These are phyloP conservation scores for Trifolium subterraneum DNA, from an alignment of 306 rosid genomes.

Conservation along the genomic window DNA sequence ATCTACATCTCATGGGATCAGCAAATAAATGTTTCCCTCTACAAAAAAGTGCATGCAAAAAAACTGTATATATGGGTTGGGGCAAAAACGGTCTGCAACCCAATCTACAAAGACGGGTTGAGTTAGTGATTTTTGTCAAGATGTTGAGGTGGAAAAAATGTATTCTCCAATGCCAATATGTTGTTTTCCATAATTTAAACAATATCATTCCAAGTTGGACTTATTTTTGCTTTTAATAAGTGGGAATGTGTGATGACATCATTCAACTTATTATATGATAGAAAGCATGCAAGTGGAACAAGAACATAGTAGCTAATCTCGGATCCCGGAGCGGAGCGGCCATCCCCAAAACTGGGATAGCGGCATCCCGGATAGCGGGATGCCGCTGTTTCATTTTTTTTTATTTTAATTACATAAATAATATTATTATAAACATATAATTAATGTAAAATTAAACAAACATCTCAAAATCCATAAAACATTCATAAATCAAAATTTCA, in stretches of 20 bases:
- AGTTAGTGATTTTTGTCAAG: conserved; percentile 4
- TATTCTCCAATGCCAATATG: background rate
- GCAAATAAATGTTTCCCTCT: background rate
- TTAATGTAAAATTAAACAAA: too few relatives aligned
- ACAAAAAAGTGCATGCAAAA: background rate
- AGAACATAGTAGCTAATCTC: too few relatives aligned
- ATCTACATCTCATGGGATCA: background rate
- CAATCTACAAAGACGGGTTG: background rate
- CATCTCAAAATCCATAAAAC: too few relatives aligned
- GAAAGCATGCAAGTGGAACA: background rate
- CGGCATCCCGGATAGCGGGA: too few relatives aligned
- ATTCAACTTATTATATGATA: background rate
- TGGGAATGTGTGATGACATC: background rate
- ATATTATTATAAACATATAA: too few relatives aligned
- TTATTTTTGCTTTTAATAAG: conserved; percentile 3
- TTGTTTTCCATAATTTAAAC: conserved; percentile 12
- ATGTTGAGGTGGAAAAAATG: background rate
- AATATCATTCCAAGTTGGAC: background rate
- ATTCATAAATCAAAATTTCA: too few relatives aligned
- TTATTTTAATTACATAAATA: too few relatives aligned
- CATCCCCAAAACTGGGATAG: too few relatives aligned
- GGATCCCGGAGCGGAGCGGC: too few relatives aligned
- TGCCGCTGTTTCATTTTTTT: too few relatives aligned
- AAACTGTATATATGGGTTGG: background rate
- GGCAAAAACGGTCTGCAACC: background rate